Conservation (phyloP, 2,329 filamentous ascomycete species). For the Trichoderma sp. region DNA sequence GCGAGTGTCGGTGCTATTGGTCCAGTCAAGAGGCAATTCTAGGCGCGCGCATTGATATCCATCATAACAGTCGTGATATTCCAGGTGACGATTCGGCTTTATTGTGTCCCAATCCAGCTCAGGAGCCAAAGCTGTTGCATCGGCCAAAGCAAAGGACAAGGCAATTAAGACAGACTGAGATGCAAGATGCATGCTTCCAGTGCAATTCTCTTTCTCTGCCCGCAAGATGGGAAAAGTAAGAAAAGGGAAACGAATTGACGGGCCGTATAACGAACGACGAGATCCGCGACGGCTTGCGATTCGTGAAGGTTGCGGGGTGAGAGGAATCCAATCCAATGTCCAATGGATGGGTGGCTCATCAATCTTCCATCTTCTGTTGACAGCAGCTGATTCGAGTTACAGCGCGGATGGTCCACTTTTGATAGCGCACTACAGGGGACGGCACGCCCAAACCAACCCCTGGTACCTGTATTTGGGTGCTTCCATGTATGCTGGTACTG, state of each 20-base stretch:
- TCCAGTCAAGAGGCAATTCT: conserved; percentile 45
- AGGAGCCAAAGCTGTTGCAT: background rate
- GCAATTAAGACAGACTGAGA: background rate
- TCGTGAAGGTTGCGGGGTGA: background rate
- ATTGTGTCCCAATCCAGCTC: background rate
- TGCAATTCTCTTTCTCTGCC: background rate
- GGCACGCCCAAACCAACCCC: background rate
- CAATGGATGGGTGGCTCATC: background rate
- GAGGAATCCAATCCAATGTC: background rate
- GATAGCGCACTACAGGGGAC: background rate
- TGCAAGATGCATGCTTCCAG: background rate
- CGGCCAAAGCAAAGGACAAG: background rate
- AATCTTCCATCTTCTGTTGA: background rate
- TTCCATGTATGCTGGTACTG: background rate
- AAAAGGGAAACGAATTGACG: background rate
- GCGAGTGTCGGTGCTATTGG: conserved; percentile 28
- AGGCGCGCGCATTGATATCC: conserved; percentile 43
- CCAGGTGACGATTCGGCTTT: background rate
- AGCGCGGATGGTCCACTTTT: background rate
- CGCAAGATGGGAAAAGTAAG: background rate
- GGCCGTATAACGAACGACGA: background rate
- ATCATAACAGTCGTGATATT: conserved; percentile 40
- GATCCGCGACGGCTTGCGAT: background rate
- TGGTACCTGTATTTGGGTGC: too few relatives aligned
- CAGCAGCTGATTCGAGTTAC: background rate